Conservation (phyloP, 768 basidiomycete species). For the Psilocybe subaeruginosa region DNA sequence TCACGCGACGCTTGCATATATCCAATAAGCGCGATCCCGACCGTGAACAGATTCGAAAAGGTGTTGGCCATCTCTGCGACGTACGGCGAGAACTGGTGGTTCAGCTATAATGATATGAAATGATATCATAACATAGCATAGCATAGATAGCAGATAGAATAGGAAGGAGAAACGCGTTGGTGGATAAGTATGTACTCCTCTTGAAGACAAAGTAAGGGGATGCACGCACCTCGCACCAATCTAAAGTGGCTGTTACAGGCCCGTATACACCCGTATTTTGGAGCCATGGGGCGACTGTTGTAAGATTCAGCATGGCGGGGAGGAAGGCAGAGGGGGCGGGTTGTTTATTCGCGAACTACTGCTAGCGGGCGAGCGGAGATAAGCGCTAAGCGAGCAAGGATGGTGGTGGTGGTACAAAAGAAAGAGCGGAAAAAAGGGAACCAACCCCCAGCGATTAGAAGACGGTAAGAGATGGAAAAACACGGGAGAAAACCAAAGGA, state of each 20-base stretch:
- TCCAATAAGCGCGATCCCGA: constrained; percentile 56
- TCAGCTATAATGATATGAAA: constrained; percentile 44
- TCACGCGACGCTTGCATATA: constrained; percentile 34
- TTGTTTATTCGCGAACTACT: background rate
- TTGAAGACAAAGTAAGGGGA: background rate
- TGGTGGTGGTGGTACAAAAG: background rate
- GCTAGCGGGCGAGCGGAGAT: background rate
- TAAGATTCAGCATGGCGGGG: constrained; percentile 32
- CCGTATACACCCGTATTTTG: constrained; percentile 56
- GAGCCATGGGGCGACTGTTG: constrained; percentile 35
- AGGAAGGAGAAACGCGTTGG: background rate
- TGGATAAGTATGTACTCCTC: background rate
- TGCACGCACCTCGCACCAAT: constrained; percentile 69
- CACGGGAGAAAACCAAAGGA: background rate
- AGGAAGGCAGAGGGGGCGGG: background rate
- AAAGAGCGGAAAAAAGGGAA: background rate
- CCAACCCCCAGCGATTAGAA: too few species aligned
- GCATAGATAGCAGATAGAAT: background rate
- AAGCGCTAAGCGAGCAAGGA: background rate
- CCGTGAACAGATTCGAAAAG: constrained; percentile 68
- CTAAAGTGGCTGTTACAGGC: constrained; percentile 68
- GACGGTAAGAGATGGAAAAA: background rate
- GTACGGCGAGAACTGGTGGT: constrained; percentile 78
- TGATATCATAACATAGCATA: too few species aligned
- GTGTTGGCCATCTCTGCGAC: constrained; percentile 81